phyloP scores from a whole-genome alignment of 768 basidiomycete species.

The Leccinum disarticulatum region DNA sequence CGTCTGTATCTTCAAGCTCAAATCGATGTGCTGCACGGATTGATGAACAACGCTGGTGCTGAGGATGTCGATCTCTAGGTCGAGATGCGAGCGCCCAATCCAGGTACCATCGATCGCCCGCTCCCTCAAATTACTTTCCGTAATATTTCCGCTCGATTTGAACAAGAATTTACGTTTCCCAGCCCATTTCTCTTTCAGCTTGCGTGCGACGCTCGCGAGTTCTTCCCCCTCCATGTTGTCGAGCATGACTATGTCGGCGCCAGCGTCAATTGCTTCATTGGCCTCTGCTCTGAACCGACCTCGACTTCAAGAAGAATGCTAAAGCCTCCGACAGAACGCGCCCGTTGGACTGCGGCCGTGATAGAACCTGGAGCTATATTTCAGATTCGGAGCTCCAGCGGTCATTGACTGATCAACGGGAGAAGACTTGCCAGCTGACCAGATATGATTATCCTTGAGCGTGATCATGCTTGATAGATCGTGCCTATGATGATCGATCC shows the following conservation, averaged over 20 bases:
- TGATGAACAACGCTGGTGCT: conserved; percentile 84
- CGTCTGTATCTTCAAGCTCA: conserved; percentile 92
- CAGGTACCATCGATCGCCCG: conserved; percentile 77
- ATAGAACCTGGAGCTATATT: conserved; percentile 67
- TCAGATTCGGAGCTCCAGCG: neutral
- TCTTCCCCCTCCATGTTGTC: conserved; percentile 87
- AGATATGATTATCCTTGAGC: conserved; percentile 99
- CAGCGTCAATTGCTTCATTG: conserved; percentile 93
- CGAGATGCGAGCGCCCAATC: neutral
- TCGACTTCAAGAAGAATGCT: conserved; percentile 91
- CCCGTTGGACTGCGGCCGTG: conserved; percentile 78
- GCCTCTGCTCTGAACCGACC: conserved; percentile 84
- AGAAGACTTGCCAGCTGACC: conserved; percentile 75
- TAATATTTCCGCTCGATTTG: conserved; percentile 94
- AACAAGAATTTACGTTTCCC: conserved; percentile 83
- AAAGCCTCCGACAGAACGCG: conserved; percentile 91
- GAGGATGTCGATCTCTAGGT: conserved; percentile 78
- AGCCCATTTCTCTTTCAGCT: conserved; percentile 75
- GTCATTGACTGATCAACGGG: neutral
- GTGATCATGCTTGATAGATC: conserved; percentile 99
- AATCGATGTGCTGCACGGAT: conserved; percentile 92
- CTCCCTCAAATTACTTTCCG: conserved; percentile 79
- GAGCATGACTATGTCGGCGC: conserved; percentile 93
- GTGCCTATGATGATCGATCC: conserved; percentile 92
- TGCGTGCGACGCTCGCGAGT: conserved; percentile 64